Evolutionary conservation across 768 basidiomycete genomes (phyloP), one percentile per base, ranked within the genome.

Genomic region (Favolaschia claudopus): DNA sequence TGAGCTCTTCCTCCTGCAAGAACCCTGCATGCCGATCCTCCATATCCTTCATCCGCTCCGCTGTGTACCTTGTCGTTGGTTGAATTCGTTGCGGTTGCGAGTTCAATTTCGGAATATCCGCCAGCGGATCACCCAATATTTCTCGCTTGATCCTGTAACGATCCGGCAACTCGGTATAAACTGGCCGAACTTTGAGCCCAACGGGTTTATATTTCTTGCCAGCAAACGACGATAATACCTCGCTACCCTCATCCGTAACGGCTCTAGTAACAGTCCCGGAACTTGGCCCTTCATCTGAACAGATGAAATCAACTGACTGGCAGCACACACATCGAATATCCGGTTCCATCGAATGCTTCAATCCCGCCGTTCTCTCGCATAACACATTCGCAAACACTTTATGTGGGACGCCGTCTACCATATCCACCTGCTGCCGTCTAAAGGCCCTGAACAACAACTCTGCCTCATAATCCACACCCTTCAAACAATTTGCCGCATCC

Each of bases 71-170:
- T 9, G 25, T 33, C 14, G 47, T 63, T 2, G 68, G 68, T 12
- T 24, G 42, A 34, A 70, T 71, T 5, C 63, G 57, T 4, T 58
- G 55, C 22, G 70, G 68, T 19, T 58, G 15, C 10, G 47, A n/a
- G 12, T 65, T 55, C 17, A 72, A 36, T 17, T 34, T 10, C 7
- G 67, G 62, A 7, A 73, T 49, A 0, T 31, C 45, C 2, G 22
- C 17, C 2, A 76, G 55, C 1, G 70, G 75, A 34, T 76, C 65
- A 9, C 68, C 67, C 3, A 64, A 65, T 36, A 74, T 63, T 20
- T 37, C 46, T 0, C 63, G 29, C 4, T 42, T 28, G 5, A 74
- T 69, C 5, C 48, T 20, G 0, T 66, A 65, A 36, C 72, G 60
- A 15, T 69, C 64, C 1, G 70, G 67, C 15, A 64, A 24, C 38